These are phyloP conservation scores for Tolypocladium nubicola DNA, from an alignment of 2,329 filamentous ascomycete species.

Conservation along the genomic window DNA sequence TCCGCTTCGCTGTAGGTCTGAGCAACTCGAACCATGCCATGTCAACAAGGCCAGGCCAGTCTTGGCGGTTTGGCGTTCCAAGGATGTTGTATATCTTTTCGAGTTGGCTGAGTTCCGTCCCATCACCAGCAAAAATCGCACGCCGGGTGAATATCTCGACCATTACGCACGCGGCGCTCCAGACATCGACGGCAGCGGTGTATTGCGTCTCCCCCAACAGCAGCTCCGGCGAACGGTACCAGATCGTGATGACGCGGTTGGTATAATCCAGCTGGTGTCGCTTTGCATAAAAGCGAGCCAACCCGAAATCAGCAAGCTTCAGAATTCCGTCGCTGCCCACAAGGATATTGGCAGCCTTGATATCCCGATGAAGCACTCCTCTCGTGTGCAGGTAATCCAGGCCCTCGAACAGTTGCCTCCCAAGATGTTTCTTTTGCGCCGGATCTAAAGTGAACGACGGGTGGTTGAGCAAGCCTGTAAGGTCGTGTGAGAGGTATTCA, in stretches of 20 bases:
- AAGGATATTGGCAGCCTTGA: conserved; percentile 96
- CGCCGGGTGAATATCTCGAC: conserved; percentile 92
- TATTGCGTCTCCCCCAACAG: conserved; percentile 85
- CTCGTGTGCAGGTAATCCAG: conserved; percentile 87
- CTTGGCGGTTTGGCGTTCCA: conserved; percentile 71
- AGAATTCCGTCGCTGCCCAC: conserved; percentile 82
- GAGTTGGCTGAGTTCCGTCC: conserved; percentile 88
- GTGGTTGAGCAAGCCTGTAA: conserved; percentile 91
- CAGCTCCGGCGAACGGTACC: conserved; percentile 91
- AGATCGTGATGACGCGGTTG: conserved; percentile 97
- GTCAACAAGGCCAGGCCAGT: conserved; percentile 85
- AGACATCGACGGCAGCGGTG: conserved; percentile 83
- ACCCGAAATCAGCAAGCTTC: conserved; percentile 91
- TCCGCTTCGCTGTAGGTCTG: conserved; percentile 62
- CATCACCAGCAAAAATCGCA: conserved; percentile 91
- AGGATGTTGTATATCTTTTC: conserved; percentile 94
- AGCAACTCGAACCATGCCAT: conserved; percentile 97
- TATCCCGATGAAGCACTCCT: conserved; percentile 93
- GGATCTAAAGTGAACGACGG: conserved; percentile 78
- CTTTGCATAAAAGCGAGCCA: conserved; percentile 94
- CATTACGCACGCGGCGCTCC: conserved; percentile 94
- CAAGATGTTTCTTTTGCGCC: conserved; percentile 85
- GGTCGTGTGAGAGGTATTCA: conserved; percentile 91
- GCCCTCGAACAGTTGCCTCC: conserved; percentile 85
- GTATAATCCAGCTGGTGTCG: conserved; percentile 89